These are phyloP conservation scores for Borovskyia barvae DNA, from an alignment of 208 protist genomes.

Conservation along the genomic window DNA sequence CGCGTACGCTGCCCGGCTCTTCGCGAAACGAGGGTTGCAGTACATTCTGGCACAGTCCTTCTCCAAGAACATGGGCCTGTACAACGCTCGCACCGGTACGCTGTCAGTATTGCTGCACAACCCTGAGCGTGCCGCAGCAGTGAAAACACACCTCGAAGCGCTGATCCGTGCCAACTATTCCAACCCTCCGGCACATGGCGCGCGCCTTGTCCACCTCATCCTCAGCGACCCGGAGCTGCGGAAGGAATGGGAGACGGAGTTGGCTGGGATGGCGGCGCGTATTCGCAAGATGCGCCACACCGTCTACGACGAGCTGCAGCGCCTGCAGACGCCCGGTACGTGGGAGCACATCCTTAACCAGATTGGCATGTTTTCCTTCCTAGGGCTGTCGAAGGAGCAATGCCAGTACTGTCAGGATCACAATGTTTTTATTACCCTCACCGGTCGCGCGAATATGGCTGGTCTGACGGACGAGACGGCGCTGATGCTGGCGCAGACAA, in stretches of 20 bases:
- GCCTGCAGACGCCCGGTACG: slow-evolving; percentile 71
- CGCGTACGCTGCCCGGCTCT: slow-evolving; percentile 77
- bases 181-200: slow-evolving; percentile 95
- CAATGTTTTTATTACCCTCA: slow-evolving; percentile 74
- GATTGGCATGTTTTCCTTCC: slow-evolving; percentile 99
- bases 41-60: slow-evolving; percentile 94
- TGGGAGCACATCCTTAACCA: slow-evolving; percentile 96
- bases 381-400: slow-evolving; percentile 91
- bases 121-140: slow-evolving; percentile 39
- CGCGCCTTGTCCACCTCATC: slow-evolving; percentile 92
- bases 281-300: slow-evolving; percentile 81
- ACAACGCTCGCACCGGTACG: slow-evolving; percentile 93
- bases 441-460: slow-evolving; percentile 82
- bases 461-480: slow-evolving; percentile 60
- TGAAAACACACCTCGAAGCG: slow-evolving; percentile 72
- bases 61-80: slow-evolving; percentile 98
- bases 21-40: slow-evolving; percentile 81
- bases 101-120: slow-evolving; percentile 74
- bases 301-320: slow-evolving; percentile 74
- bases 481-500: slow-evolving; percentile 54
- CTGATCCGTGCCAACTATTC: slow-evolving; percentile 95
- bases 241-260: slow-evolving; percentile 90
- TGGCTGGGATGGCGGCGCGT: slow-evolving; percentile 82
- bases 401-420: slow-evolving; percentile 67
- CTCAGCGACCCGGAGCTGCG: slow-evolving; percentile 81